Evolutionary conservation across 345 rosid species (phyloP), one percentile per base, ranked within the genome.

Genomic region (Brassica juncea): DNA sequence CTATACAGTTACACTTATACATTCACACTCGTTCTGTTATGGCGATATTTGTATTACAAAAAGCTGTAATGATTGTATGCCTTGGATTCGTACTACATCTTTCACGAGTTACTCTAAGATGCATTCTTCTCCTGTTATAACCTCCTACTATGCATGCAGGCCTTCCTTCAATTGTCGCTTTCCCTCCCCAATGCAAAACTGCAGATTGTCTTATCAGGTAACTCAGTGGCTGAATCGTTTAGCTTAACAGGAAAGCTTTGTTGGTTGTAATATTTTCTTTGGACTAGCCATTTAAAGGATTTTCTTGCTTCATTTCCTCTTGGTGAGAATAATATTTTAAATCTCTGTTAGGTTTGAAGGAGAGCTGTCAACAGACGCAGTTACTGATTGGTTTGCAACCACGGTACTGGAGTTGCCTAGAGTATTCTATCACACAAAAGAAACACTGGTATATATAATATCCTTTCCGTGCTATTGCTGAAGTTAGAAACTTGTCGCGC

Each of bases 311-410:
- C 68, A 10, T 55, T 80, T 68, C 42, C 12, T 52, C 62, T 19
- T 37, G 66, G 5, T 55, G 14, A 8, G 10, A 55, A 54, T 52
- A 5, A 27, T 30, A 9, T 42, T 64, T 55, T 12, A 39, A 14
- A n/a, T n/a, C 27, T 73, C 30, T 77, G 72, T 66, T 79, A 94
- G 98, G 90, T 90, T 85, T 87, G 89, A 84, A 72, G 96, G 92
- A 69, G 91, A 88, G 74, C 85, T 88, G 30, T 90, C 94, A 52
- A 77, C 85, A 52, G 97, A 94, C 84, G 88, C 92, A 62, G 83
- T 94, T 65, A 85, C 88, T 4, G 92, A 92, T 84, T 92, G 99
- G 99, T 87, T 92, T 83, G 91, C 97, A 1, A 89, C 90, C 37
- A 60, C 78, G 31, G 79, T 92, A 42, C 90, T 94, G 64, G 74